These are phyloP conservation scores for Coniochaeta sp. DNA, from an alignment of 2,329 filamentous ascomycete species.

Conservation along the genomic window DNA sequence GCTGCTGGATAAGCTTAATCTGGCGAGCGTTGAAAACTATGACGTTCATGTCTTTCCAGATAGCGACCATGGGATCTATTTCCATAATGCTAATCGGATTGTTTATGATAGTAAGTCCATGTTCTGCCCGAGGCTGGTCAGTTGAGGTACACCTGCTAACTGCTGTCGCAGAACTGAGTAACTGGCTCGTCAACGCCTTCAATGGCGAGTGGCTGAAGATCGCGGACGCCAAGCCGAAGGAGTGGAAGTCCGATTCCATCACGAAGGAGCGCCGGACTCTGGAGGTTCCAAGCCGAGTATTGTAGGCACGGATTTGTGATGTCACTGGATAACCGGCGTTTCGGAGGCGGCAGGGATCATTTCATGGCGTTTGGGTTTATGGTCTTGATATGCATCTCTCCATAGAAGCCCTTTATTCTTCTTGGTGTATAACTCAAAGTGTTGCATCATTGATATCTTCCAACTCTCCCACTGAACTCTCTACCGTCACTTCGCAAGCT, in stretches of 20 bases:
- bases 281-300: background rate
- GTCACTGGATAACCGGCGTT: background rate
- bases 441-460: too few relatives aligned
- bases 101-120: constrained; percentile 83
- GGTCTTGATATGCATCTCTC: too few relatives aligned
- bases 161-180: constrained; percentile 58
- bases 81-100: constrained; percentile 85
- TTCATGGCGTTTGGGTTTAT: background rate
- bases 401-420: too few relatives aligned
- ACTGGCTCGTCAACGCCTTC: constrained; percentile 95
- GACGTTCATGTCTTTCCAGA: constrained; percentile 96
- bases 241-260: constrained; percentile 2
- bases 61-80: constrained; percentile 89
- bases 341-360: background rate
- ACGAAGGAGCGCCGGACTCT: background rate
- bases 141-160: constrained; percentile 24
- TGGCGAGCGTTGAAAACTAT: constrained; percentile 81
- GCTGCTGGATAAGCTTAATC: constrained; percentile 77
- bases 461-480: too few relatives aligned
- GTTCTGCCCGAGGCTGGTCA: too few relatives aligned
- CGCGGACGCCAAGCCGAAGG: constrained; percentile 38
- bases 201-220: constrained; percentile 86
- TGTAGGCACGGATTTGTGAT: background rate
- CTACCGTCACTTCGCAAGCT: constrained; percentile 16
- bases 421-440: too few relatives aligned